Percentiles rank a stretch among this genome's conserved stretches.
phyloP scores from a whole-genome alignment of 2,329 filamentous ascomycete genomes.

The Conoideocrella luteorostrata region DNA sequence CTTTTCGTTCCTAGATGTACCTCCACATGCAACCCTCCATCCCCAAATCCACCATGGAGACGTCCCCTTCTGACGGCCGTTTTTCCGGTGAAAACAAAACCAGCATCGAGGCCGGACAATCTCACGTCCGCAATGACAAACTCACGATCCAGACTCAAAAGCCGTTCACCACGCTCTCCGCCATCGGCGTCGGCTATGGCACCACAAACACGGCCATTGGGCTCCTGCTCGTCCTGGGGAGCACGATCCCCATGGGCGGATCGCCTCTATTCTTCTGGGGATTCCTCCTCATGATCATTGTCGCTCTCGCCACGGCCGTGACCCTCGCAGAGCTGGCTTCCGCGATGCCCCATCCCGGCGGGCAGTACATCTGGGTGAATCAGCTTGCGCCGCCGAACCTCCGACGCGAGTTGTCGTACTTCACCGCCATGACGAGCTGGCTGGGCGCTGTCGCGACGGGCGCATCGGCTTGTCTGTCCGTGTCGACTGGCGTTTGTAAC shows the following conservation, averaged over 20 bases:
- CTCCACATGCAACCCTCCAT: too few relatives aligned
- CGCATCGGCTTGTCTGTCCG: constrained; percentile 18
- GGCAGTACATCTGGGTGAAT: constrained; percentile 22
- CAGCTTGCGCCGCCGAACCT: constrained; percentile 13
- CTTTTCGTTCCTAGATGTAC: too few relatives aligned
- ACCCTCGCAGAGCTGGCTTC: constrained; percentile 22
- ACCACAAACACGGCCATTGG: constrained; percentile 20
- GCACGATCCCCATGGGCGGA: constrained; percentile 16
- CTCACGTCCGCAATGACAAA: constrained; percentile 12
- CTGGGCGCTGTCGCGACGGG: constrained; percentile 19
- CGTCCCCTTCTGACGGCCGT: not conserved
- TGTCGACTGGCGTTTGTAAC: constrained; percentile 15
- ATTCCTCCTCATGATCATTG: constrained; percentile 17
- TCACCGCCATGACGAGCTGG: constrained; percentile 20
- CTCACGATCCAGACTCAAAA: constrained; percentile 22
- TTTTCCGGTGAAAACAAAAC: not conserved
- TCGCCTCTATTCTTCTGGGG: constrained; percentile 21
- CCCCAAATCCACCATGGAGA: too few relatives aligned
- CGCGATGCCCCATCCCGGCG: constrained; percentile 22
- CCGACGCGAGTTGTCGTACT: constrained; percentile 17
- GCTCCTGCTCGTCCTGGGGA: constrained; percentile 16
- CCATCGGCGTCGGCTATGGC: constrained; percentile 20
- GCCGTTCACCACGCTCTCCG: constrained; percentile 22
- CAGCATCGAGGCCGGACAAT: not conserved
- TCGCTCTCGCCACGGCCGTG: constrained; percentile 19